Percentiles rank a stretch among this genome's conserved stretches.
Conservation (phyloP, 352 stramenopile genomes). For the Globisporangium paroecandrum region DNA sequence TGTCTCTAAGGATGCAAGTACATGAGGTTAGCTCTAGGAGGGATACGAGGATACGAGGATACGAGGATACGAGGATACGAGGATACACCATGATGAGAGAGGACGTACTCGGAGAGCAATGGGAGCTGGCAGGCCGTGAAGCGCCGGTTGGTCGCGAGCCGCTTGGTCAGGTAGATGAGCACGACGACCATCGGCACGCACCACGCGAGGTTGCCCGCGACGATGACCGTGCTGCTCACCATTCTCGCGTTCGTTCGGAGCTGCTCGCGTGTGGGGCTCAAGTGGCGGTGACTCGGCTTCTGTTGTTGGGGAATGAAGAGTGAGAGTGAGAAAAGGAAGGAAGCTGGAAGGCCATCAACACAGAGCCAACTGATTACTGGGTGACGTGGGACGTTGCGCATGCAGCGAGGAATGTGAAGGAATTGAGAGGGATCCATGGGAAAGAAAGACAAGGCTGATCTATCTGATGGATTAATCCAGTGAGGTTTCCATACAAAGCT, state of each 20-base stretch:
- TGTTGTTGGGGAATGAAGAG: background rate
- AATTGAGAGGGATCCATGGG: background rate
- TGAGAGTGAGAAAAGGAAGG: background rate
- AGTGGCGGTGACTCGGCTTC: background rate
- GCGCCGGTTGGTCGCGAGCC: conserved; percentile 13
- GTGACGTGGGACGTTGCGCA: background rate
- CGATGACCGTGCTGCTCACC: background rate
- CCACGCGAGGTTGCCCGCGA: conserved; percentile 13
- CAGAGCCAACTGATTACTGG: background rate
- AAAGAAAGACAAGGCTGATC: background rate
- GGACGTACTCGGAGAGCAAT: conserved; percentile 15
- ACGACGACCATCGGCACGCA: conserved; percentile 9
- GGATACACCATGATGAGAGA: background rate
- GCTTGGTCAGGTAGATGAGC: conserved; percentile 15
- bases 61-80: background rate
- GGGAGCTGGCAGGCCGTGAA: conserved; percentile 11
- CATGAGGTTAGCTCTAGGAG: background rate
- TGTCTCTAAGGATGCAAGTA: background rate
- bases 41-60: background rate
- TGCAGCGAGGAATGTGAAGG: background rate
- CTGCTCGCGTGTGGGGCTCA: background rate
- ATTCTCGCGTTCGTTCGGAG: background rate
- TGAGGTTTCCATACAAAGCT: background rate
- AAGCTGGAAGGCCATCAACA: background rate
- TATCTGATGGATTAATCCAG: background rate